phyloP scores from a whole-genome alignment of 371 early-diverging fungal species.

The Syncephalastrum monosporum region DNA sequence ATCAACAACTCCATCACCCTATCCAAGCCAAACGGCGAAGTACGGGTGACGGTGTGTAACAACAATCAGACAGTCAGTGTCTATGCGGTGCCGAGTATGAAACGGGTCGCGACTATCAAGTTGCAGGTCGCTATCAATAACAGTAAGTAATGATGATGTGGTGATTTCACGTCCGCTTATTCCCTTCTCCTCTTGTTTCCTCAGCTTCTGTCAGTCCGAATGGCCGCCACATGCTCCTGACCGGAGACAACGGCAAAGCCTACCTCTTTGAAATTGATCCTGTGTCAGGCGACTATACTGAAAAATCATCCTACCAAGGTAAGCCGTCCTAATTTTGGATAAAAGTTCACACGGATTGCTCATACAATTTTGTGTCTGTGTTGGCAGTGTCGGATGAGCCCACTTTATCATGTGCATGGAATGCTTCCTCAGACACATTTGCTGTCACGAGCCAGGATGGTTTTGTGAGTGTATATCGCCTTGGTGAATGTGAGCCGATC shows the following conservation, averaged over 20 bases:
- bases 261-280: conserved; percentile 68
- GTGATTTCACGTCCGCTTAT: conserved; percentile 5
- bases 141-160: conserved; percentile 30
- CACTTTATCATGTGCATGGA: conserved; percentile 67
- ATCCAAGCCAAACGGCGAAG: conserved; percentile 8
- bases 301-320: conserved; percentile 15
- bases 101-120: conserved; percentile 59
- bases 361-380: conserved; percentile 24
- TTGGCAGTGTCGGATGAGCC: conserved; percentile 39
- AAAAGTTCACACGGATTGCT: background rate
- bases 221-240: conserved; percentile 75
- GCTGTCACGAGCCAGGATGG: conserved; percentile 83
- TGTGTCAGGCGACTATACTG: conserved; percentile 55
- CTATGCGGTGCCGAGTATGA: conserved; percentile 66
- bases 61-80: conserved; percentile 90
- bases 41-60: conserved; percentile 74
- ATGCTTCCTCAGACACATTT: conserved; percentile 68
- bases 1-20: conserved; percentile 23
- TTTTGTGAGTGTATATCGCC: conserved; percentile 69
- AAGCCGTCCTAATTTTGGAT: background rate
- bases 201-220: conserved; percentile 80
- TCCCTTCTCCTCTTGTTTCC: background rate
- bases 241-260: conserved; percentile 82
- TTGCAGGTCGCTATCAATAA: conserved; percentile 81
- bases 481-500: conserved; percentile 50